Conservation (phyloP, 371 early-diverging fungal genomes). For the Coemansia sp. region DNA sequence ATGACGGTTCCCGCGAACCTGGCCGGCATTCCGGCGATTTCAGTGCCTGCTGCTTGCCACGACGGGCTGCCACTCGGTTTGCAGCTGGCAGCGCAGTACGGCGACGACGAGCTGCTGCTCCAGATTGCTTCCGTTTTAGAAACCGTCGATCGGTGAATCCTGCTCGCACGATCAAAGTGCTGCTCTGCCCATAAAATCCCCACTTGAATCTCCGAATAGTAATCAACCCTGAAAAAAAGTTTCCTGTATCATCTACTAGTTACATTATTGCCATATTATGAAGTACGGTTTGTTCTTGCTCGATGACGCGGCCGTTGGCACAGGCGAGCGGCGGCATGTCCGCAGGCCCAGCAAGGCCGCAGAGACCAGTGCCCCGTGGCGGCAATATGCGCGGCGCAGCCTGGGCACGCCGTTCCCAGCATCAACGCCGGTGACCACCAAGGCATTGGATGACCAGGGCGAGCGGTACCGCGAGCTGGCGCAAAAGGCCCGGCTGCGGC, state of each 20-base stretch:
- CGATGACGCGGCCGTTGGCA: neutral
- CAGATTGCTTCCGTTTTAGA: constrained; percentile 6
- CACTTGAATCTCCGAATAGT: too few species aligned
- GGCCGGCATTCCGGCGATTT: constrained; percentile 68
- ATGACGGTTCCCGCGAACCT: constrained; percentile 88
- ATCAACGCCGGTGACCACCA: constrained; percentile 3
- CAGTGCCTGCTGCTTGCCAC: constrained; percentile 52
- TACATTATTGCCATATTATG: neutral
- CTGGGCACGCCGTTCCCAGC: constrained; percentile 30
- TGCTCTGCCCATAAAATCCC: too few species aligned
- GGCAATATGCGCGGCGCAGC: constrained; percentile 17
- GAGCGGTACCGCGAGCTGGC: constrained; percentile 30
- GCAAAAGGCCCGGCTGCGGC: constrained; percentile 11
- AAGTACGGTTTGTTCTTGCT: constrained; percentile 3
- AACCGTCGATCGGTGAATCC: too few species aligned
- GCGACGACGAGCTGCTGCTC: constrained; percentile 62
- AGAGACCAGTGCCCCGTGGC: neutral
- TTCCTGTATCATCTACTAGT: too few species aligned
- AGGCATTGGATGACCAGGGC: constrained; percentile 5
- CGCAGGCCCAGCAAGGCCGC: neutral
- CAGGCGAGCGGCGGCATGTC: neutral
- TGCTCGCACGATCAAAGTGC: too few species aligned
- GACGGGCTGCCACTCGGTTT: constrained; percentile 71
- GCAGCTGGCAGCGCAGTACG: constrained; percentile 81
- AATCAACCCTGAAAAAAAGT: too few species aligned